Evolutionary conservation across 148 eudicot genomes (phyloP).

Genomic region (Linanthus parryae): DNA sequence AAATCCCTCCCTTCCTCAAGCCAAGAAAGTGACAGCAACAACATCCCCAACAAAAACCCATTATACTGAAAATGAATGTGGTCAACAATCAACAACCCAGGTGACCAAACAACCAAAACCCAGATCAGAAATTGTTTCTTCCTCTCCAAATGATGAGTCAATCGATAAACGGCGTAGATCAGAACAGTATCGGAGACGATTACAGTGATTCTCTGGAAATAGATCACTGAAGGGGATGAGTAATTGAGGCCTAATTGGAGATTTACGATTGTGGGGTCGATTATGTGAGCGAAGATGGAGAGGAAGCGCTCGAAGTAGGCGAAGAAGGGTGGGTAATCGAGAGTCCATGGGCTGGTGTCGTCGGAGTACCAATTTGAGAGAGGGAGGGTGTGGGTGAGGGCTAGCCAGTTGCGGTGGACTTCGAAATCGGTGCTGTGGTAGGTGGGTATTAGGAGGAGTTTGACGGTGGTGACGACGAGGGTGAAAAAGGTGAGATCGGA

Average conservation of each 20-base stretch:
- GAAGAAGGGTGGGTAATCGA: conserved; percentile 94
- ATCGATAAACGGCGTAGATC: conserved; percentile 34
- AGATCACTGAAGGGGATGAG: conserved; percentile 23
- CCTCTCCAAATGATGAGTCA: conserved; percentile 26
- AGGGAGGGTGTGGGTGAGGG: conserved; percentile 71
- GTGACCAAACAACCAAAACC: conserved; percentile 74
- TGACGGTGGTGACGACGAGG: conserved; percentile 43
- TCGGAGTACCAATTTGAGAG: conserved; percentile 72
- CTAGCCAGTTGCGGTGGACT: conserved; percentile 95
- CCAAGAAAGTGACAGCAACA: conserved; percentile 58
- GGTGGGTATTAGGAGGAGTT: conserved; percentile 74
- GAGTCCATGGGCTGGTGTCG: conserved; percentile 77
- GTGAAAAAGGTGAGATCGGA: conserved; percentile 43
- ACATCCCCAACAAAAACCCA: conserved; percentile 74
- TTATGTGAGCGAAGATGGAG: conserved; percentile 41
- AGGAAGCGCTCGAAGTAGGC: conserved; percentile 70
- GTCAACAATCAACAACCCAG: conserved; percentile 79
- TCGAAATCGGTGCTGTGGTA: conserved; percentile 93
- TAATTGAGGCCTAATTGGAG: conserved; percentile 54
- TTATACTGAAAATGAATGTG: conserved; percentile 97
- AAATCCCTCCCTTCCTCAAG: conserved; percentile 74
- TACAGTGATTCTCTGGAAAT: conserved; percentile 64
- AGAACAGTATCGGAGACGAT: conserved; percentile 43
- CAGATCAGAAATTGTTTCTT: conserved; percentile 45
- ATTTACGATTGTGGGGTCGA: conserved; percentile 57